Evolutionary conservation across 495 filamentous ascomycete species (phyloP).

Genomic region (Aspergillus biplanus): DNA sequence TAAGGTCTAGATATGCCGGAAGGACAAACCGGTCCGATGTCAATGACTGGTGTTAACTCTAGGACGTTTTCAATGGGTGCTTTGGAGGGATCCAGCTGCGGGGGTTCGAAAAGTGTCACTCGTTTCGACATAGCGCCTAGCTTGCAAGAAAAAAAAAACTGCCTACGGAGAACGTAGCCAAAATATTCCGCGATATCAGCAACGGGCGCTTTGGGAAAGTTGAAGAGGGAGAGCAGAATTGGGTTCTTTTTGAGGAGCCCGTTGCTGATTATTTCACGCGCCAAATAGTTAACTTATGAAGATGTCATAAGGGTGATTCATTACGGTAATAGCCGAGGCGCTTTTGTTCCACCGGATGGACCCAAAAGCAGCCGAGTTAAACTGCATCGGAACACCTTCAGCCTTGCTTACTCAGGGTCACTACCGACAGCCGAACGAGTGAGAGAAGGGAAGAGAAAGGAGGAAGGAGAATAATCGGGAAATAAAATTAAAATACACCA

Average conservation of each 20-base stretch:
- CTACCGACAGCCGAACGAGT: conserved; percentile 3
- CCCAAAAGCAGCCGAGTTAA: conserved; percentile 12
- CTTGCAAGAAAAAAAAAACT: background rate
- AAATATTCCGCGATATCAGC: background rate
- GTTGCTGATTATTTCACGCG: conserved; percentile 13
- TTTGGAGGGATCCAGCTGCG: conserved; percentile 69
- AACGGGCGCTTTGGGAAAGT: conserved; percentile 1
- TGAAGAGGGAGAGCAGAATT: background rate
- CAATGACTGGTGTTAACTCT: conserved; percentile 76
- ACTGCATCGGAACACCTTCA: background rate
- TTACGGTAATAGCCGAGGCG: conserved; percentile 33
- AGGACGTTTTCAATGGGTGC: conserved; percentile 86
- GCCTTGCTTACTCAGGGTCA: background rate
- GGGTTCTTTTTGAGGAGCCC: conserved; percentile 2
- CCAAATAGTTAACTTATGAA: conserved; percentile 11
- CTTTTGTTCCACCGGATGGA: background rate
- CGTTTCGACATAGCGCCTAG: conserved; percentile 35
- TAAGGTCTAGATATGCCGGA: background rate
- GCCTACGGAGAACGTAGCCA: background rate
- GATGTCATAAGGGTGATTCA: conserved; percentile 5
- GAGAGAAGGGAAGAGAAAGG: background rate
- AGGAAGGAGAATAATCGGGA: background rate
- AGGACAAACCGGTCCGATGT: conserved; percentile 73
- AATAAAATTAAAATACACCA: background rate
- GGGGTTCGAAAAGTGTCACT: conserved; percentile 77